Conservation (phyloP, 208 protist genomes). For the Wallacemonas sp. region DNA sequence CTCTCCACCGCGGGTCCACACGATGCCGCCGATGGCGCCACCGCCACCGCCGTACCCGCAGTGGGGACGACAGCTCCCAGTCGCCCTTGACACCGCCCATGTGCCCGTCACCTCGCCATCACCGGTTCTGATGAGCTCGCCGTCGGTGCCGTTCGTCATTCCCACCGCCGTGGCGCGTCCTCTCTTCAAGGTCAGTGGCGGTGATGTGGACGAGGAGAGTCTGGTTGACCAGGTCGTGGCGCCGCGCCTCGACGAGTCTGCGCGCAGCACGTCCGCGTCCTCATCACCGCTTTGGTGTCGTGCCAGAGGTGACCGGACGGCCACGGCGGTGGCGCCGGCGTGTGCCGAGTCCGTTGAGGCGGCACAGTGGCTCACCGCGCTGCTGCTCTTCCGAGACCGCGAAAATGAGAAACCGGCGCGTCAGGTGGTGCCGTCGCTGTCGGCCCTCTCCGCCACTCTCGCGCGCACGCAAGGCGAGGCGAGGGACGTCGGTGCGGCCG, state of each 20-base stretch:
- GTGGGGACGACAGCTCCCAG: too few relatives aligned
- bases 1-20: too few relatives aligned
- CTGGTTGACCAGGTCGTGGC: background rate
- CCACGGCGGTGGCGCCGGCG: too few relatives aligned
- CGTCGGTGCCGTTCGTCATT: background rate
- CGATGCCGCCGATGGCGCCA: background rate
- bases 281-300: too few relatives aligned
- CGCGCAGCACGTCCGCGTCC: background rate
- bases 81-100: too few relatives aligned
- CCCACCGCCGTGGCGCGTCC: background rate
- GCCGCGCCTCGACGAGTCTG: background rate
- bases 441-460: too few relatives aligned
- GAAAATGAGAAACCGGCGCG: conserved; percentile 22
- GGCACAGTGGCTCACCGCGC: conserved; percentile 26
- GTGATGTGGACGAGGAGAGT: background rate
- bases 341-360: background rate
- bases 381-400: conserved; percentile 34
- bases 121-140: background rate
- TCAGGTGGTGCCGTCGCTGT: background rate
- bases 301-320: too few relatives aligned
- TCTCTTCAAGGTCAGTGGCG: background rate
- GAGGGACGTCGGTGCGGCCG: too few relatives aligned
- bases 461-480: too few relatives aligned
- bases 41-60: too few relatives aligned
- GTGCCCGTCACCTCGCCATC: too few relatives aligned